These are phyloP conservation scores for Podila verticillata DNA, from an alignment of 192 early-diverging fungal species.

Conservation along the genomic window DNA sequence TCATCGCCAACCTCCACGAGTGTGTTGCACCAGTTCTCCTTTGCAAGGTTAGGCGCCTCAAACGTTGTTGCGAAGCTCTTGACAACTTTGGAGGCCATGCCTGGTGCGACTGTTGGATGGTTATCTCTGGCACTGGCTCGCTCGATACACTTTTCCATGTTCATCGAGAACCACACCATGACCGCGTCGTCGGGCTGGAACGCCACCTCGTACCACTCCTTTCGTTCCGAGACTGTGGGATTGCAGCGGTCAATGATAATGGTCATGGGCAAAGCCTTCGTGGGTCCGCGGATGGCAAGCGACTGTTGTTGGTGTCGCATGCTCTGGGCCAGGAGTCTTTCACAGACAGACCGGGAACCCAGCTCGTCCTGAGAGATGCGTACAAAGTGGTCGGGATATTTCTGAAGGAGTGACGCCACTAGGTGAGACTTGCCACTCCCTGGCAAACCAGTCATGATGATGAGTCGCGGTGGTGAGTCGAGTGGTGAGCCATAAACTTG, in stretches of 20 bases:
- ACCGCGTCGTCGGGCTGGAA: constrained; percentile 39
- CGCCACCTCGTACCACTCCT: constrained; percentile 49
- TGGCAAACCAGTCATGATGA: constrained; percentile 33
- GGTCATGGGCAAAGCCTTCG: constrained; percentile 46
- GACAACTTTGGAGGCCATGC: constrained; percentile 34
- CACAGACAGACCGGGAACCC: constrained; percentile 42
- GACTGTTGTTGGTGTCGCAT: constrained; percentile 50
- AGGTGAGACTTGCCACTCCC: constrained; percentile 46
- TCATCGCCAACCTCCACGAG: constrained; percentile 43
- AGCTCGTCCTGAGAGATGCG: constrained; percentile 47
- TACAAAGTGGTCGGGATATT: constrained; percentile 45
- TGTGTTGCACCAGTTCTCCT: constrained; percentile 49
- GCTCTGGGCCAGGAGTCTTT: constrained; percentile 40
- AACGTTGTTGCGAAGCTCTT: constrained; percentile 39
- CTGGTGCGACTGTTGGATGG: constrained; percentile 33
- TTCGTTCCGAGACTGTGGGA: constrained; percentile 35
- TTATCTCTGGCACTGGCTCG: constrained; percentile 34
- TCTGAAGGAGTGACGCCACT: constrained; percentile 16
- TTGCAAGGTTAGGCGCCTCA: constrained; percentile 35
- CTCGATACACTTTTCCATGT: constrained; percentile 26
- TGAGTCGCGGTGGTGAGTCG: constrained; percentile 23
- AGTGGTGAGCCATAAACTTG: constrained; percentile 23
- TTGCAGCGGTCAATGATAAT: constrained; percentile 43
- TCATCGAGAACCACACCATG: constrained; percentile 43
- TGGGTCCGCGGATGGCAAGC: constrained; percentile 28